A percentile compares a stretch with the other conserved stretches of the same genome.
phyloP scores from a whole-genome alignment of 768 basidiomycete species.

The Hericium coralloides region DNA sequence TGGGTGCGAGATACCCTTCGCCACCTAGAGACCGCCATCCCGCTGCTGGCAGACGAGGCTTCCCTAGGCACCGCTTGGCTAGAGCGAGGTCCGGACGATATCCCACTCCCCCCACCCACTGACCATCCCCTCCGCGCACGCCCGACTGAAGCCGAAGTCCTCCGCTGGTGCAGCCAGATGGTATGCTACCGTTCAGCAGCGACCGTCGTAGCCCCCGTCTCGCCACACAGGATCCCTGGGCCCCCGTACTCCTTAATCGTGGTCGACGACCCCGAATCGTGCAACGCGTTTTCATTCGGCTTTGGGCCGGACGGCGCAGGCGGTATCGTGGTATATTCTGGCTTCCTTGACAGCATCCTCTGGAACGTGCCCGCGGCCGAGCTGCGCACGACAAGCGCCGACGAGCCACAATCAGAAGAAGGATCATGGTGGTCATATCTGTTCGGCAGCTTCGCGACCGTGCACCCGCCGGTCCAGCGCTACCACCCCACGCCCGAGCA shows the following conservation, averaged over 20 bases:
- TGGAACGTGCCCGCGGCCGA: slow-evolving; percentile 24
- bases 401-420: slow-evolving; percentile 11
- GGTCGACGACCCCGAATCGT: slow-evolving; percentile 74
- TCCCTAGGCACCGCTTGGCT: slow-evolving; percentile 50
- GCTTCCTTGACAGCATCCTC: slow-evolving; percentile 85
- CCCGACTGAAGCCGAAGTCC: slow-evolving; percentile 63
- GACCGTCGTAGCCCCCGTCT: slow-evolving; percentile 17
- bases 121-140: slow-evolving; percentile 77
- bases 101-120: slow-evolving; percentile 74
- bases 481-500: slow-evolving; percentile 61
- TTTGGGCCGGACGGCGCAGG: slow-evolving; percentile 89
- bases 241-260: slow-evolving; percentile 87
- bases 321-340: slow-evolving; percentile 91
- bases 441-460: slow-evolving; percentile 36
- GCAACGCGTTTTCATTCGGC: slow-evolving; percentile 94
- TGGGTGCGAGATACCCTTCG: slow-evolving; percentile 83
- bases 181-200: slow-evolving; percentile 23
- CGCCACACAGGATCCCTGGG: slow-evolving; percentile 56
- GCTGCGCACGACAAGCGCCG: slow-evolving; percentile 16
- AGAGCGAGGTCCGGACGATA: slow-evolving; percentile 36
- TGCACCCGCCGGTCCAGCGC: slow-evolving; percentile 20
- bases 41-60: slow-evolving; percentile 51
- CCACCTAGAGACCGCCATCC: slow-evolving; percentile 67
- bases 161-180: slow-evolving; percentile 35
- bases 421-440: slow-evolving; percentile 40